Conservation (phyloP, 2,329 filamentous ascomycete species). For the Trichoderma atrobrunneum region DNA sequence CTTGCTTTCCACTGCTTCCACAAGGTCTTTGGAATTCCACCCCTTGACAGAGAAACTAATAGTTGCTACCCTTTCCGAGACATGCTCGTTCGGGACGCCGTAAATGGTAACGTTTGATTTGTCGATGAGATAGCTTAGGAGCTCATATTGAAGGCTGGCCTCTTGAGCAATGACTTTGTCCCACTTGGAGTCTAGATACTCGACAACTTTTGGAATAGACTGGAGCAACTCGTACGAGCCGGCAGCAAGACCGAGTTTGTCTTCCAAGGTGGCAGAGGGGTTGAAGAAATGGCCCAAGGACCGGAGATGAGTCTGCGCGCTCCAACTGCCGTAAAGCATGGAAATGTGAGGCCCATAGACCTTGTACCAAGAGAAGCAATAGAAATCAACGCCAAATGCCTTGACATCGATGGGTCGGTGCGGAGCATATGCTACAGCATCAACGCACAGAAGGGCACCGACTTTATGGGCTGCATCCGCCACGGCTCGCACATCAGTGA, state of each 20-base stretch:
- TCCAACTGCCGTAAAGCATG: slow-evolving; percentile 62
- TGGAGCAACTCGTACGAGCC: slow-evolving; percentile 69
- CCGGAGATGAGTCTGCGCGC: slow-evolving; percentile 53
- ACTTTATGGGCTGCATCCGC: slow-evolving; percentile 49
- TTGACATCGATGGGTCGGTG: slow-evolving; percentile 69
- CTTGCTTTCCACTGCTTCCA: slow-evolving; percentile 59
- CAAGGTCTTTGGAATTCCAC: slow-evolving; percentile 53
- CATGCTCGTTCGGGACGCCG: slow-evolving; percentile 51
- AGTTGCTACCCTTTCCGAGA: slow-evolving; percentile 56
- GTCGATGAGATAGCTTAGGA: slow-evolving; percentile 58
- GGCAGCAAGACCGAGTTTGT: slow-evolving; percentile 67
- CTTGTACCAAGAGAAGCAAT: slow-evolving; percentile 81
- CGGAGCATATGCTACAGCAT: slow-evolving; percentile 74
- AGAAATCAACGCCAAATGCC: slow-evolving; percentile 69
- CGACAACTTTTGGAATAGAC: slow-evolving; percentile 57
- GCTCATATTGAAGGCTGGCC: slow-evolving; percentile 52
- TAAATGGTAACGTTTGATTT: slow-evolving; percentile 55
- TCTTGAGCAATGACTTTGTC: slow-evolving; percentile 56
- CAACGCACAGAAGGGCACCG: slow-evolving; percentile 63
- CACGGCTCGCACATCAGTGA: slow-evolving; percentile 61
- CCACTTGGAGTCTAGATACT: slow-evolving; percentile 60
- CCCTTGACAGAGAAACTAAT: slow-evolving; percentile 65
- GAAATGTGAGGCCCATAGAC: slow-evolving; percentile 75
- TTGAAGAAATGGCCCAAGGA: slow-evolving; percentile 69
- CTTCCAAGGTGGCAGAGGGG: slow-evolving; percentile 52